Evolutionary conservation across 2,329 filamentous ascomycete genomes (phyloP).

Genomic region (Cladophialophora immunda): DNA sequence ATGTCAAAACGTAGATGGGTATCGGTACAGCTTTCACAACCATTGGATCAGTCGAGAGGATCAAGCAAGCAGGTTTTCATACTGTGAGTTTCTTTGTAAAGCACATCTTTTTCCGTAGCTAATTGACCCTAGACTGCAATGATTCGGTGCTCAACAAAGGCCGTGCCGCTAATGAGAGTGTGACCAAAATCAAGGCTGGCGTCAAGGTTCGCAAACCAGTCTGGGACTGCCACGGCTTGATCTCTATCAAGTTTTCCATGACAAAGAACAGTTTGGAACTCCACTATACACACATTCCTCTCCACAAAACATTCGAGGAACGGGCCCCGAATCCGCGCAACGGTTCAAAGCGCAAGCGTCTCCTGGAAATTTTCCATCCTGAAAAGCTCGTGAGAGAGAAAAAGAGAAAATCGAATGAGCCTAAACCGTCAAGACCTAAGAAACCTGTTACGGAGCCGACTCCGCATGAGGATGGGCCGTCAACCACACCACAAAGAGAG

Average conservation of each 20-base stretch:
- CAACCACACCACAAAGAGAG: constrained; percentile 16
- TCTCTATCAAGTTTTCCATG: constrained; percentile 40
- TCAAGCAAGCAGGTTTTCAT: constrained; percentile 28
- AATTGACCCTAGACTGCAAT: constrained; percentile 29
- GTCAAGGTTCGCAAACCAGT: constrained; percentile 37
- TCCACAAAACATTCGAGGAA: constrained; percentile 40
- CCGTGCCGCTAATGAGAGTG: constrained; percentile 38
- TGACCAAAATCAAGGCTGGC: constrained; percentile 25
- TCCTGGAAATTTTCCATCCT: constrained; percentile 39
- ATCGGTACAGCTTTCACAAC: constrained; percentile 41
- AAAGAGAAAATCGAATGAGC: constrained; percentile 14
- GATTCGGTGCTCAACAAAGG: constrained; percentile 40
- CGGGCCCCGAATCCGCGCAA: constrained; percentile 36
- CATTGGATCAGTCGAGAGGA: constrained; percentile 40
- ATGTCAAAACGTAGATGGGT: constrained; percentile 35
- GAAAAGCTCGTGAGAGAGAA: constrained; percentile 28
- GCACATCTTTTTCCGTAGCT: neutral
- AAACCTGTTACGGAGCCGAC: constrained; percentile 27
- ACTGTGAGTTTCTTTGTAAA: neutral
- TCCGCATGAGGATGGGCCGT: neutral
- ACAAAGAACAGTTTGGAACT: constrained; percentile 39
- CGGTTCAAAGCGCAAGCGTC: constrained; percentile 32
- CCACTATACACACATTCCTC: constrained; percentile 39
- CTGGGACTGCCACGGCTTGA: constrained; percentile 37
- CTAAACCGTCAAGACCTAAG: constrained; percentile 8